These are phyloP conservation scores for Botrytis paeoniae DNA, from an alignment of 2,329 filamentous ascomycete species.

Conservation along the genomic window DNA sequence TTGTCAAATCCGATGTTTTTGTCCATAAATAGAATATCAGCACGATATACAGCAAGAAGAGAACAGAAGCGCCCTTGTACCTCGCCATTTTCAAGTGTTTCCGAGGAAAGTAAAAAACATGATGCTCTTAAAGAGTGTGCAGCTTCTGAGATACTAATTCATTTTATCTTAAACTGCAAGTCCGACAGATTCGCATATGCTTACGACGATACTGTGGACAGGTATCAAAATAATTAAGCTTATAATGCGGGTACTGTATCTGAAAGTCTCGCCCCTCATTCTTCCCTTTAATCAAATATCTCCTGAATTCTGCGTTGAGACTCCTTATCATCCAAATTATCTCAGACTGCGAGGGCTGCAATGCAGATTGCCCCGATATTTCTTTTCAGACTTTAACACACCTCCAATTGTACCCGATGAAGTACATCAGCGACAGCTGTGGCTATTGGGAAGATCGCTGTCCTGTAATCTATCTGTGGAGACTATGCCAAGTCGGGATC, in stretches of 20 bases:
- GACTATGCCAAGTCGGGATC: slow-evolving; percentile 13
- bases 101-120: background rate
- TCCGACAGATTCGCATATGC: background rate
- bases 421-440: background rate
- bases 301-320: background rate
- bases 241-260: background rate
- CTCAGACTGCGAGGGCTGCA: too few species aligned
- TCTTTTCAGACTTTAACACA: background rate
- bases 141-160: background rate
- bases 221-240: background rate
- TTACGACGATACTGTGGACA: background rate
- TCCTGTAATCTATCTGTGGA: background rate
- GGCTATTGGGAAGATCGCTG: background rate
- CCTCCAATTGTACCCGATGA: background rate
- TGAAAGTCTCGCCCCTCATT: background rate
- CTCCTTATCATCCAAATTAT: background rate
- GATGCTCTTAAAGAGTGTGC: background rate
- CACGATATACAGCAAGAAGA: background rate
- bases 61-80: background rate
- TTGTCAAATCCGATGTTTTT: background rate
- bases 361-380: background rate
- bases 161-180: background rate
- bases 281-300: background rate
- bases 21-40: slow-evolving; percentile 5
- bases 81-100: background rate